These are phyloP conservation scores for Entomortierella chlamydospora DNA, from an alignment of 192 early-diverging fungal species.

Conservation along the genomic window DNA sequence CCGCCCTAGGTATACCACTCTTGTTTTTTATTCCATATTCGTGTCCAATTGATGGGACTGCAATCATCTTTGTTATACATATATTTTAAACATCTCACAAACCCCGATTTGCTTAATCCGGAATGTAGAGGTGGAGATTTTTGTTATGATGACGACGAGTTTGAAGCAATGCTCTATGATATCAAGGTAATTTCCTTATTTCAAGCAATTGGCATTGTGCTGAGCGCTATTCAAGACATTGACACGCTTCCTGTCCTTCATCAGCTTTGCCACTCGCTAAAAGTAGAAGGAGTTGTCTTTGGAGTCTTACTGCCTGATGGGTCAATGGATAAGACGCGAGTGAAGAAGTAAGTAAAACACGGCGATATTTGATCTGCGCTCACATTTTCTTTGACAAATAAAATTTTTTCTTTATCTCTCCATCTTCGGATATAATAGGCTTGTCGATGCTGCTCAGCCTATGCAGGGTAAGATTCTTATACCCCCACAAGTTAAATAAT, in stretches of 20 bases:
- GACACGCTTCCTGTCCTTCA: too few species aligned
- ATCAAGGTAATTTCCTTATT: constrained; percentile 42
- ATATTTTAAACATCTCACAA: background rate
- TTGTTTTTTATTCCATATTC: background rate
- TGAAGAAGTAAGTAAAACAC: constrained; percentile 56
- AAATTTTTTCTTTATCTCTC: too few species aligned
- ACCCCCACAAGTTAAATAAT: too few species aligned
- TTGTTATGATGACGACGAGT: constrained; percentile 60
- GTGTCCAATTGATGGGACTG: too few species aligned
- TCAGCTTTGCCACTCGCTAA: constrained; percentile 30
- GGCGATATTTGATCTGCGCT: too few species aligned
- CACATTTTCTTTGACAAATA: too few species aligned
- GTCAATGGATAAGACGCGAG: constrained; percentile 63
- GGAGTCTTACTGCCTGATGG: constrained; percentile 68
- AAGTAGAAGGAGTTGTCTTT: constrained; percentile 70
- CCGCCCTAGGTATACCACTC: constrained; percentile 57
- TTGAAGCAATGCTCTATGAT: constrained; percentile 61
- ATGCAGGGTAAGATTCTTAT: constrained; percentile 58
- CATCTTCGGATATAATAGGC: too few species aligned
- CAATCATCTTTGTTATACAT: too few species aligned
- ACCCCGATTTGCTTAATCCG: too few species aligned
- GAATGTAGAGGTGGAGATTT: constrained; percentile 74
- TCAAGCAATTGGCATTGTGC: too few species aligned
- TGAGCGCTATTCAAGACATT: too few species aligned
- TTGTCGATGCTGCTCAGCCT: constrained; percentile 64